Base-by-base conservation (phyloP, 2,329 filamentous ascomycete species). In the Trichoderma sp. region DNA sequence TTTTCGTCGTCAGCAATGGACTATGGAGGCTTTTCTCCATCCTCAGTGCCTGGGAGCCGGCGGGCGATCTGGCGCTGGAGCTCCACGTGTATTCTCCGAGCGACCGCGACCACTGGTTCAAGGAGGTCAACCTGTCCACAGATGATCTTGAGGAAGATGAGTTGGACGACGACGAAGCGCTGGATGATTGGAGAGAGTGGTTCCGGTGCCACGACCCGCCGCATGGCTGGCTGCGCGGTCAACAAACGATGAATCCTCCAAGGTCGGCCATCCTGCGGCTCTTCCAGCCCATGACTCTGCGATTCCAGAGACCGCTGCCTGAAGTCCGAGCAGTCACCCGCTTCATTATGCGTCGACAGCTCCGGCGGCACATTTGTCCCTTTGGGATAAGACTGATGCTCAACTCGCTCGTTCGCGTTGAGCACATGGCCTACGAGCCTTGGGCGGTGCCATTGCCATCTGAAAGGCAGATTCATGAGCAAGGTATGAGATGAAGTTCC, bases 101-200 rank as follows among this genome's bases (percentile, higher is more conserved):
- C 64, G 74, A 78, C 70, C 71, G 52, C 12, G 66, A 76, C 54
- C 73, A 78, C 67, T 78, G 68, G 69, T 77, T 76, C 66, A 74
- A 73, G 63, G 68, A 74, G 64, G 65, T 69, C 24, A 55, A 68
- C 66, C 72, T 75, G 39, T 51, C 50, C 45, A 68, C 68, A 10
- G 68, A 74, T 54, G 14, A 72, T 34, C 67, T 68, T 52, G 69
- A 74, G 3, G 52, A 39, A 14, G 60, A n/a, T 3, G 19, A 14
- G 3, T 24, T 3, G 2, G 51, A 64, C 5, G 47, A 47, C 12
- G 50, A 54, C 14, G 2, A 5, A 24, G 39, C 41, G 1, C 26
- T 15, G 14, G 24, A 51, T 26, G n/a, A 34, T 14, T 3, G 7
- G 26, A 44, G 41, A 19, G 19, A n/a, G 10, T 12, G 14, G 7